Conservation (phyloP, 225 moss, liverwort and hornwort species). For the Pleurozium schreberi region DNA sequence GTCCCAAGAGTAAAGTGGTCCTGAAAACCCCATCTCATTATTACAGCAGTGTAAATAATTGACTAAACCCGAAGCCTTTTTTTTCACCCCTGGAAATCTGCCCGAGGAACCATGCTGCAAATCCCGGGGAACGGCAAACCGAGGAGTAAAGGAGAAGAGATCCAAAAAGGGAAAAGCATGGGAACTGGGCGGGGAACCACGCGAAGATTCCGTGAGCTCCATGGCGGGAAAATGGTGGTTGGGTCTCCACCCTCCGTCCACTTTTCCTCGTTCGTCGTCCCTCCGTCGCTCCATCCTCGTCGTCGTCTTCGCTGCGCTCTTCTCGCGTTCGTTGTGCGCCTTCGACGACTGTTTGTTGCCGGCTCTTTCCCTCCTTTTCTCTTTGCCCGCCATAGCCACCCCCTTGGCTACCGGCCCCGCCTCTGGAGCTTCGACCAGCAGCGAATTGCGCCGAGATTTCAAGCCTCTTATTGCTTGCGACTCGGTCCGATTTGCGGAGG, state of each 20-base stretch:
- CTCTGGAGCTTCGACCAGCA: neutral
- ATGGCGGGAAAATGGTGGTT: slow-evolving; percentile 10
- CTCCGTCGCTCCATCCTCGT: neutral
- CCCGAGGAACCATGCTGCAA: neutral
- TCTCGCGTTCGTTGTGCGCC: neutral
- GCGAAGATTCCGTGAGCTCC: slow-evolving; percentile 2
- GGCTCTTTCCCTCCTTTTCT: slow-evolving; percentile 26
- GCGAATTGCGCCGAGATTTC: slow-evolving; percentile 14
- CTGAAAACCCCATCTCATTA: neutral
- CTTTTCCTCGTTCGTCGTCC: neutral
- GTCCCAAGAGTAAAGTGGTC: neutral
- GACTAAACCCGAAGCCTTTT: neutral
- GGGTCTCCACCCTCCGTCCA: neutral
- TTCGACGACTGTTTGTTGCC: slow-evolving; percentile 10
- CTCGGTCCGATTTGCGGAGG: slow-evolving; percentile 8
- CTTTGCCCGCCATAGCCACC: slow-evolving; percentile 24
- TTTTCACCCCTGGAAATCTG: neutral
- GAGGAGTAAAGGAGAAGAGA: neutral
- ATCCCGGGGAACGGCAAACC: neutral
- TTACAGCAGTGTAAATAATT: neutral
- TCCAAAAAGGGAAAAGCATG: neutral
- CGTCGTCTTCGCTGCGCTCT: neutral
- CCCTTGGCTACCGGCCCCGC: neutral
- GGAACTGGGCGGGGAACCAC: neutral
- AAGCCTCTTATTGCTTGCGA: slow-evolving; percentile 8